Conservation (phyloP, 2,329 filamentous ascomycete genomes). For the Colletotrichum liaoningense region DNA sequence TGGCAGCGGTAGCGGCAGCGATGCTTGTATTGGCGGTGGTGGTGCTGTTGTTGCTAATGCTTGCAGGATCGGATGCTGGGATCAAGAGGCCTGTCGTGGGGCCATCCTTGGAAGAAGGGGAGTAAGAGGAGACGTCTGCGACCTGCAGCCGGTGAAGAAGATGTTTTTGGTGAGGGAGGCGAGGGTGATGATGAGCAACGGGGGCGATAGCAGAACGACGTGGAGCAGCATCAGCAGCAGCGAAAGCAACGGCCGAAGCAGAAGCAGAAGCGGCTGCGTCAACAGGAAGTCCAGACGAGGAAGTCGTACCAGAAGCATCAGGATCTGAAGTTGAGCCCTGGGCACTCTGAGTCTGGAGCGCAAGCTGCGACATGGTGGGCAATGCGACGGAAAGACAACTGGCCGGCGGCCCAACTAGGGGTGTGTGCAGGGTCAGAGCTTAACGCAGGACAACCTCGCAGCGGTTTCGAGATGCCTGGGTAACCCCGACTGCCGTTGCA, state of each 20-base stretch:
- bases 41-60: conserved; percentile 39
- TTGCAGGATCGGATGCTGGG: conserved; percentile 38
- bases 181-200: conserved; percentile 22
- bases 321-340: conserved; percentile 49
- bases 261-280: conserved; percentile 29
- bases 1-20: conserved; percentile 3
- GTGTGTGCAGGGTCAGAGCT: conserved; percentile 49
- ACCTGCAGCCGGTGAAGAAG: conserved; percentile 34
- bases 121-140: conserved; percentile 15
- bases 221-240: conserved; percentile 4
- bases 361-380: conserved; percentile 66
- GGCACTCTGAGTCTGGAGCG: conserved; percentile 53
- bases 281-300: conserved; percentile 7
- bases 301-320: conserved; percentile 23
- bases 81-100: conserved; percentile 56
- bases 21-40: conserved; percentile 16
- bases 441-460: conserved; percentile 41
- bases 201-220: background rate
- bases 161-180: conserved; percentile 36
- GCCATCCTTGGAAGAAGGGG: conserved; percentile 53
- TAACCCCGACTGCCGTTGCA: conserved; percentile 62
- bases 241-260: background rate
- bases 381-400: conserved; percentile 47
- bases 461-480: conserved; percentile 50
- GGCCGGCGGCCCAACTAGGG: conserved; percentile 40